Percentiles rank a stretch among this genome's conserved stretches.
These are phyloP conservation scores for Uronychia binucleata DNA, from an alignment of 73 alveolate genomes.

Conservation along the genomic window DNA sequence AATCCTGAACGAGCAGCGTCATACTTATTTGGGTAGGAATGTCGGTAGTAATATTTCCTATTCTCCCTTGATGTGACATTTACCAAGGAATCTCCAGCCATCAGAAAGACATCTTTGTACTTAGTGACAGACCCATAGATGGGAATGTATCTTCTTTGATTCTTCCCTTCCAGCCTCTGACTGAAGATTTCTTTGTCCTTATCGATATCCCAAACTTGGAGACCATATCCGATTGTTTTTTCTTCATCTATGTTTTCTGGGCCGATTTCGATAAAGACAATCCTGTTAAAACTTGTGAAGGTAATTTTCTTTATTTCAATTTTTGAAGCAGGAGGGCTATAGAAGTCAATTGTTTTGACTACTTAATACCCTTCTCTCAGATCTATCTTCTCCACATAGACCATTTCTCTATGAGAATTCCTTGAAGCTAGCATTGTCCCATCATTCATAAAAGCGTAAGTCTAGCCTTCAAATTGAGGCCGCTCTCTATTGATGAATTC, in stretches of 20 bases:
- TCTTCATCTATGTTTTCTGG: not conserved
- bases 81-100: not conserved
- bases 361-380: not conserved
- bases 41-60: not conserved
- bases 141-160: not conserved
- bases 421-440: not conserved
- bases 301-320: not conserved
- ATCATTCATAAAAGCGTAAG: not conserved
- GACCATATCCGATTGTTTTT: not conserved
- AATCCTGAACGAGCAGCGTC: not conserved
- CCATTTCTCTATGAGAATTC: not conserved
- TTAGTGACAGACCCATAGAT: not conserved
- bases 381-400: not conserved
- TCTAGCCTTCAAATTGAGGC: not conserved
- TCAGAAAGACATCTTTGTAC: not conserved
- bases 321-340: not conserved
- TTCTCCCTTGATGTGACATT: not conserved
- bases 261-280: not conserved
- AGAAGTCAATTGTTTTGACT: not conserved
- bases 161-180: not conserved
- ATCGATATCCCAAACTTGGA: not conserved
- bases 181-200: not conserved
- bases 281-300: not conserved
- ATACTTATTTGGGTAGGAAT: not conserved
- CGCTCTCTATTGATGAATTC: not conserved